phyloP scores from a whole-genome alignment of 306 rosid genomes.

The Pachyrhizus erosus region DNA sequence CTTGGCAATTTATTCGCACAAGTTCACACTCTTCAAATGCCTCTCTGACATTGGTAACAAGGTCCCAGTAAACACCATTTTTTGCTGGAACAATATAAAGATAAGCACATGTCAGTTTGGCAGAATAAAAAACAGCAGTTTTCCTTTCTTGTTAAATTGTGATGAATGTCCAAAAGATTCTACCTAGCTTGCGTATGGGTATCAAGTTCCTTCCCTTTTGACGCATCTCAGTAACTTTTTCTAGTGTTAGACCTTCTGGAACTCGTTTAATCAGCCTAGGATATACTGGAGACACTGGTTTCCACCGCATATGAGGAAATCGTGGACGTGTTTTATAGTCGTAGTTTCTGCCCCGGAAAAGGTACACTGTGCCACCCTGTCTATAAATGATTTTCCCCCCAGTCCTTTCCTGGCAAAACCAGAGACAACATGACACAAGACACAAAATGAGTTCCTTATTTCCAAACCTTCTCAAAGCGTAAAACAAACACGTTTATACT shows the following conservation, averaged over 20 bases:
- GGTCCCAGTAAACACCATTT: conserved; percentile 80
- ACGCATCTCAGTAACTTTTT: conserved; percentile 73
- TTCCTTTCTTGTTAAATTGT: not conserved
- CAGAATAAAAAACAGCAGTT: conserved; percentile 8
- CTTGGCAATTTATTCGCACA: conserved; percentile 75
- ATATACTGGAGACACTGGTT: conserved; percentile 78
- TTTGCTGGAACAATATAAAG: conserved; percentile 57
- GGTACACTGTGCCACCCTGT: conserved; percentile 65
- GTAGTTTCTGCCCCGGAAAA: conserved; percentile 90
- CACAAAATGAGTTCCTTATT: not conserved
- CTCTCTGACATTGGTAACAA: conserved; percentile 68
- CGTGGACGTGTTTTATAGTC: conserved; percentile 67
- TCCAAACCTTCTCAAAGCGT: conserved; percentile 10
- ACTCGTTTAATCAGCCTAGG: conserved; percentile 65
- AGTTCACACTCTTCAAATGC: conserved; percentile 88
- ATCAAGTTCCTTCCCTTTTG: conserved; percentile 64
- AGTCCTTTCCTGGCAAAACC: conserved; percentile 69
- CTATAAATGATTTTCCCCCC: conserved; percentile 74
- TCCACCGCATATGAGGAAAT: conserved; percentile 93
- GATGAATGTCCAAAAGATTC: not conserved
- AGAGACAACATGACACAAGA: not conserved
- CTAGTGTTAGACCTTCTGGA: conserved; percentile 71
- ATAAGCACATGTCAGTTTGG: conserved; percentile 27
- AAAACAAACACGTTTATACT: not conserved
- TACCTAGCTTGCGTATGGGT: conserved; percentile 85